Conservation (phyloP, 2,329 filamentous ascomycete species). For the Cercospora sp. region DNA sequence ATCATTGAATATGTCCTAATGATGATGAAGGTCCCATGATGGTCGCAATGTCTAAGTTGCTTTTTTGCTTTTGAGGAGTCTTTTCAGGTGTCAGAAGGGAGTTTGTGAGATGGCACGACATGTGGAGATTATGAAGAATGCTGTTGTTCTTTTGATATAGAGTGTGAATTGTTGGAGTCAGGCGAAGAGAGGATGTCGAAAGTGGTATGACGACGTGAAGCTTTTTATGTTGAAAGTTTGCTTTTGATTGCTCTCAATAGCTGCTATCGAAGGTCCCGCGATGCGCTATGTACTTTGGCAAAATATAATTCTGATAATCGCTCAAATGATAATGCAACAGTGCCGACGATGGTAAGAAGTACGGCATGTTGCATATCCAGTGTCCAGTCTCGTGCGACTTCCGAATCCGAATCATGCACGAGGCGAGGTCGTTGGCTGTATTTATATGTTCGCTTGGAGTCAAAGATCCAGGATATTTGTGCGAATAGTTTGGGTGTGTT, state of each 20-base stretch:
- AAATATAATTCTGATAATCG: not conserved
- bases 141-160: too few species aligned
- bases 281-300: not conserved
- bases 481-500: not conserved
- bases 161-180: too few species aligned
- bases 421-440: constrained; percentile 6
- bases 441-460: constrained; percentile 2
- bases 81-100: not conserved
- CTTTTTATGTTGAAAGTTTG: not conserved
- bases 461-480: not conserved
- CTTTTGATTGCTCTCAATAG: not conserved
- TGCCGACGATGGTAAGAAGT: not conserved
- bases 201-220: not conserved
- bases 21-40: constrained; percentile 4
- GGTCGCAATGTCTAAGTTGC: not conserved
- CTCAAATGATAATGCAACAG: not conserved
- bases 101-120: too few species aligned
- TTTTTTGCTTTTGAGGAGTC: not conserved
- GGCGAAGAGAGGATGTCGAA: too few species aligned
- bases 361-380: not conserved
- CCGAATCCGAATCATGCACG: not conserved
- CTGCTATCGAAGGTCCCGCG: not conserved
- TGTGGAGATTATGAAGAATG: too few species aligned
- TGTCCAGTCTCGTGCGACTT: not conserved
- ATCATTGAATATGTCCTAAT: too few species aligned